Conservation (phyloP, 495 filamentous ascomycete genomes). For the Xylaria venustula region DNA sequence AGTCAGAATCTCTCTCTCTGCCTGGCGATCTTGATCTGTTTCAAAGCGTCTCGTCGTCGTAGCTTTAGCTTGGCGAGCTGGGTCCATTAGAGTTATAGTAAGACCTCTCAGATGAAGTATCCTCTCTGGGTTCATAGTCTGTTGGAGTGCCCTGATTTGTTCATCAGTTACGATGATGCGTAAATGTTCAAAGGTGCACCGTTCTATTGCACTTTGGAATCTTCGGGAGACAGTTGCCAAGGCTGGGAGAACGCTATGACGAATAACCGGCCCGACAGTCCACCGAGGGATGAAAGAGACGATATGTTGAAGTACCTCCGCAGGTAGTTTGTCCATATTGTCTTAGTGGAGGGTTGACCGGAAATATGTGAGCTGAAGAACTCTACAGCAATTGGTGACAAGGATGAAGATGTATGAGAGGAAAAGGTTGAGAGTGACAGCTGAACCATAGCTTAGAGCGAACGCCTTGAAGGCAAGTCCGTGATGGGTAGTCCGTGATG, state of each 20-base stretch:
- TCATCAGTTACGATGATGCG: neutral
- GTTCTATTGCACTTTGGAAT: neutral
- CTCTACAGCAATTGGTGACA: too few relatives aligned
- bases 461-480: too few relatives aligned
- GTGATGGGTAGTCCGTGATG: too few relatives aligned
- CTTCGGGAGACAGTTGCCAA: neutral
- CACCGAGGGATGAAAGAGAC: neutral
- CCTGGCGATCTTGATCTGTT: neutral
- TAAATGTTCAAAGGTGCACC: neutral
- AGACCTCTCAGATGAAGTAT: neutral
- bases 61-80: neutral
- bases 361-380: too few relatives aligned
- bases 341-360: neutral
- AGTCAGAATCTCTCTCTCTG: neutral
- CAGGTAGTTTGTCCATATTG: neutral
- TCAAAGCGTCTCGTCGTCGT: neutral
- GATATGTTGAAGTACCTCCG: neutral
- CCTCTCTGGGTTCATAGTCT: neutral
- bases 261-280: neutral
- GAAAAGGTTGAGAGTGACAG: too few relatives aligned
- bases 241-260: neutral
- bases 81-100: neutral
- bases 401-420: too few relatives aligned
- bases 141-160: neutral
- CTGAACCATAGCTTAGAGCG: too few relatives aligned